Evolutionary conservation across 495 filamentous ascomycete genomes (phyloP).

Genomic region (Aspergillus haitiensis): DNA sequence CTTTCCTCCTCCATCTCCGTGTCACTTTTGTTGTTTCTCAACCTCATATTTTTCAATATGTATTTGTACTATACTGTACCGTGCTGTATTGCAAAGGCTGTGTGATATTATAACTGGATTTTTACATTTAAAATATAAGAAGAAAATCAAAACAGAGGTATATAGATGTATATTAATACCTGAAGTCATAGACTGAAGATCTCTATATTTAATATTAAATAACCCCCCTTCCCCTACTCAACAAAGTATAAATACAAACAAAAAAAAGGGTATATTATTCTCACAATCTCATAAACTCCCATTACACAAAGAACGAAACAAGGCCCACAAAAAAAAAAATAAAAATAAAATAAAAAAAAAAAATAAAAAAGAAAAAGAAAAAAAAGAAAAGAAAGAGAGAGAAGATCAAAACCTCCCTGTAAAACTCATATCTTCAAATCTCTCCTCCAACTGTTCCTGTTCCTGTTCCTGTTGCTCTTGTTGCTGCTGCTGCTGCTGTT

Average conservation of each 20-base stretch:
- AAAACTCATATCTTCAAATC: constrained; percentile 40
- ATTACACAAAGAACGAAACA: neutral
- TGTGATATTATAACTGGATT: too few relatives aligned
- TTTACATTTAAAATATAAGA: too few relatives aligned
- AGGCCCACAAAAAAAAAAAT: constrained; percentile 6
- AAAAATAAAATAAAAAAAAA: neutral
- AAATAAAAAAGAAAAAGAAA: neutral
- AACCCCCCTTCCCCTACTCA: constrained; percentile 3
- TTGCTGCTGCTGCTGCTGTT: constrained; percentile 34
- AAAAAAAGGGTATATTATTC: constrained; percentile 18
- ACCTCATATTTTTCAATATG: constrained; percentile 15
- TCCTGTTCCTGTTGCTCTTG: constrained; percentile 27
- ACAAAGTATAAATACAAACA: constrained; percentile 16
- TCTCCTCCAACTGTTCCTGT: constrained; percentile 29
- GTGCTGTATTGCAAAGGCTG: neutral
- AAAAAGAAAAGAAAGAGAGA: constrained; percentile 7
- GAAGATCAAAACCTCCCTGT: constrained; percentile 27
- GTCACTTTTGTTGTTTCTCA: constrained; percentile 29
- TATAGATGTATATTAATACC: too few relatives aligned
- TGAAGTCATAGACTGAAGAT: too few relatives aligned
- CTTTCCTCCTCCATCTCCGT: constrained; percentile 22
- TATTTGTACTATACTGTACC: constrained; percentile 9
- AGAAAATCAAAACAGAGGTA: too few relatives aligned
- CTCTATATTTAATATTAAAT: neutral
- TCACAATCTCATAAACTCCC: neutral